A percentile compares a stretch with the other conserved stretches of the same genome.
These are phyloP conservation scores for Colletotrichum lini DNA, from an alignment of 2,329 filamentous ascomycete genomes.

Conservation along the genomic window DNA sequence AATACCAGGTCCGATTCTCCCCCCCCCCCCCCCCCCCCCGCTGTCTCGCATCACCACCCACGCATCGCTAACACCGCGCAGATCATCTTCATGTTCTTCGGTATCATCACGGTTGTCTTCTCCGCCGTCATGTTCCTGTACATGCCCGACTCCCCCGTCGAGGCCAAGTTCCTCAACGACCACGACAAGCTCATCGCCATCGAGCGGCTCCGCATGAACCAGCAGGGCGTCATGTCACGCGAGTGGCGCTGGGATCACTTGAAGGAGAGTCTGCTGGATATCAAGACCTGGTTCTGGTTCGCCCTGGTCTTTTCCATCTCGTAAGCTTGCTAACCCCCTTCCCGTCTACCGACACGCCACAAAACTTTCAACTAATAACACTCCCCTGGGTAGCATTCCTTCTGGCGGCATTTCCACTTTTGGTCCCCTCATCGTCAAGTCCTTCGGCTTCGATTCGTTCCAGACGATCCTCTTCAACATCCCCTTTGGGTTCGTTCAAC, in stretches of 20 bases:
- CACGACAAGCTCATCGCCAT: conserved; percentile 72
- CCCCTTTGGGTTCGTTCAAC: conserved; percentile 72
- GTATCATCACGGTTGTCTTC: conserved; percentile 64
- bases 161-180: conserved; percentile 69
- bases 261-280: conserved; percentile 55
- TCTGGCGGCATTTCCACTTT: conserved; percentile 73
- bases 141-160: conserved; percentile 76
- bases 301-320: conserved; percentile 67
- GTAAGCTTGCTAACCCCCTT: conserved; percentile 47
- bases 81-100: conserved; percentile 70
- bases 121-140: conserved; percentile 65
- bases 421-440: conserved; percentile 70
- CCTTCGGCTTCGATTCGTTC: conserved; percentile 70
- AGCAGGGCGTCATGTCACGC: conserved; percentile 57
- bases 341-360: too few species aligned
- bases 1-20: conserved; percentile 62
- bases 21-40: not conserved
- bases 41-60: too few species aligned
- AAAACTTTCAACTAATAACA: too few species aligned
- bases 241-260: conserved; percentile 60
- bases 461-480: conserved; percentile 73
- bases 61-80: conserved; percentile 41
- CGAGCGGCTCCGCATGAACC: conserved; percentile 68
- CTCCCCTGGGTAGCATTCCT: conserved; percentile 54
- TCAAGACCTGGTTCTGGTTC: conserved; percentile 61